Conservation (phyloP, 441 rosid genomes). For the Gossypium gossypioides region DNA sequence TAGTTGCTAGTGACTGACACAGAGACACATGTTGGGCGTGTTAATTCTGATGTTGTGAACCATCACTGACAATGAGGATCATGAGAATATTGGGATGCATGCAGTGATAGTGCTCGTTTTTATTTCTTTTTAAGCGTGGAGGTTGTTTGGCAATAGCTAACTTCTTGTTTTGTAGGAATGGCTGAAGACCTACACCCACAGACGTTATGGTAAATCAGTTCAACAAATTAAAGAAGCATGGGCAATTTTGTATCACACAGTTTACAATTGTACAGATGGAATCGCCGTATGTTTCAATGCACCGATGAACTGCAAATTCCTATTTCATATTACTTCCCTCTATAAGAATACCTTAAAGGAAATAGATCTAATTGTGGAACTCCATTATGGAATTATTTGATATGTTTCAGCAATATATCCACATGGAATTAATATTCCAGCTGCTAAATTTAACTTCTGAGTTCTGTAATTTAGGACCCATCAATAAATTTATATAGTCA, state of each 20-base stretch:
- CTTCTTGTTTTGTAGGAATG: constrained; percentile 50
- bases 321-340: background rate
- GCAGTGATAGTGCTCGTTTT: background rate
- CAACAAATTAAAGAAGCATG: constrained; percentile 58
- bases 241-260: constrained; percentile 68
- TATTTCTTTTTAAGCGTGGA: background rate
- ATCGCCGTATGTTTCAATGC: constrained; percentile 48
- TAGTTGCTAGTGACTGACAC: background rate
- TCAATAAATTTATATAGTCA: background rate
- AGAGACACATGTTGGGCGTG: background rate
- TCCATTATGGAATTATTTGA: background rate
- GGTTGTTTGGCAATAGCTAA: background rate
- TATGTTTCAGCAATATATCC: background rate
- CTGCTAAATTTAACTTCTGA: background rate
- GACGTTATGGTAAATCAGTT: constrained; percentile 79
- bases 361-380: background rate
- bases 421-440: background rate
- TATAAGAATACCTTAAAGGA: background rate
- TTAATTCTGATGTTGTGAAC: background rate
- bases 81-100: background rate
- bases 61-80: background rate
- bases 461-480: background rate
- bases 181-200: constrained; percentile 59
- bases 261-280: constrained; percentile 84
- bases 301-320: constrained; percentile 3